phyloP scores from a whole-genome alignment of 805 yeast species.

The Candida maltosa region DNA sequence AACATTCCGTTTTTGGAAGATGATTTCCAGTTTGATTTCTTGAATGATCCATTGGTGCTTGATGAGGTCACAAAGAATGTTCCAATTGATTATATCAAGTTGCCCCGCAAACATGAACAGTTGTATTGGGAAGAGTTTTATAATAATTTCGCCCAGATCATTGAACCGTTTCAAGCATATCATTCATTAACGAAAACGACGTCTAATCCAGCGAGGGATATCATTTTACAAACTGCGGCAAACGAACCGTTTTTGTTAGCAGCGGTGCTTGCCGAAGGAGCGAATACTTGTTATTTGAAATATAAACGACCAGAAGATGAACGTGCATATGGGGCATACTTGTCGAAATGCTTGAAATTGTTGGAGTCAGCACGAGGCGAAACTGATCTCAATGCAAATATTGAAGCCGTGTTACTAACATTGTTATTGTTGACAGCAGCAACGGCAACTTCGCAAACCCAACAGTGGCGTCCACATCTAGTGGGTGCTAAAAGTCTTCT shows the following conservation, averaged over 20 bases:
- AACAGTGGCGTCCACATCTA: conserved; percentile 62
- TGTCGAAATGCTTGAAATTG: conserved; percentile 57
- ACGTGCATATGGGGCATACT: conserved; percentile 56
- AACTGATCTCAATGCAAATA: conserved; percentile 33
- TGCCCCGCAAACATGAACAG: conserved; percentile 23
- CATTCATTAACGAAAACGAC: conserved; percentile 20
- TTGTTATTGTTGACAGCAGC: conserved; percentile 61
- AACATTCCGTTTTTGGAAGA: background rate
- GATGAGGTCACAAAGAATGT: conserved; percentile 19
- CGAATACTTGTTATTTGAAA: conserved; percentile 47
- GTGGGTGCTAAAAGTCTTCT: conserved; percentile 60
- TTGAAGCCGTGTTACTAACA: conserved; percentile 64
- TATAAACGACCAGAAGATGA: conserved; percentile 50
- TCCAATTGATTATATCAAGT: conserved; percentile 25
- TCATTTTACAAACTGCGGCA: conserved; percentile 55
- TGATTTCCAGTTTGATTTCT: conserved; percentile 5
- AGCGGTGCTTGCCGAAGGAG: conserved; percentile 70
- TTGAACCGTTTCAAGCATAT: conserved; percentile 34
- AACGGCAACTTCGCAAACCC: conserved; percentile 49
- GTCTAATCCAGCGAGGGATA: conserved; percentile 57
- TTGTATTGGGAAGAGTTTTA: conserved; percentile 32
- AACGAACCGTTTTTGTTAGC: conserved; percentile 60
- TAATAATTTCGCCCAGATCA: conserved; percentile 28
- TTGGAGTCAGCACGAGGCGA: conserved; percentile 23
- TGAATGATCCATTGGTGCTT: conserved; percentile 4